Percentiles rank a stretch among this genome's conserved stretches.
These are phyloP conservation scores for Funneliformis geosporum DNA, from an alignment of 192 early-diverging fungal species.

Conservation along the genomic window DNA sequence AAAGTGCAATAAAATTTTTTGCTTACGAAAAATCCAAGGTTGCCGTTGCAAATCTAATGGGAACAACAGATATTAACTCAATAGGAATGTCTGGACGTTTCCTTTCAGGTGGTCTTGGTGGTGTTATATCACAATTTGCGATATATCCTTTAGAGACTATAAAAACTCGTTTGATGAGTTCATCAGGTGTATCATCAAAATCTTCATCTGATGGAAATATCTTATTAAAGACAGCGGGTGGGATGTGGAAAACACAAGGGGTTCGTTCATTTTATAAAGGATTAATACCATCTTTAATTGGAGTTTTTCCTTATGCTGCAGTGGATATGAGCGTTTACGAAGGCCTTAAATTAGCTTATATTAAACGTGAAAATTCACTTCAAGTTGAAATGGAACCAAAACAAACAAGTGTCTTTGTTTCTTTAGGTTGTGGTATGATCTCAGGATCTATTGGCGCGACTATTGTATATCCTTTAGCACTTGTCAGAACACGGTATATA, in stretches of 20 bases:
- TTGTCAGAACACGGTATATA: slow-evolving; percentile 70
- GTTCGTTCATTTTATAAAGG: slow-evolving; percentile 67
- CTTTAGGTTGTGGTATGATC: slow-evolving; percentile 67
- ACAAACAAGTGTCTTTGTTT: slow-evolving; percentile 49
- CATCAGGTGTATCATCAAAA: slow-evolving; percentile 40
- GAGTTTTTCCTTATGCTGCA: slow-evolving; percentile 79
- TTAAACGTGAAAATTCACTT: slow-evolving; percentile 44
- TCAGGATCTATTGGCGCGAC: slow-evolving; percentile 68
- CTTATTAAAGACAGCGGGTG: slow-evolving; percentile 44
- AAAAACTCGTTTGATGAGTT: slow-evolving; percentile 75
- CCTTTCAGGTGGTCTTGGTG: slow-evolving; percentile 72
- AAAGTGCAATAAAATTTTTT: slow-evolving; percentile 76
- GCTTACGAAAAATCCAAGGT: slow-evolving; percentile 67
- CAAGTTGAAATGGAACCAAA: slow-evolving; percentile 42
- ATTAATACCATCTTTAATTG: slow-evolving; percentile 59
- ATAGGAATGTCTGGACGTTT: slow-evolving; percentile 60
- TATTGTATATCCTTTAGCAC: slow-evolving; percentile 72
- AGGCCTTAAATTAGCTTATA: slow-evolving; percentile 64
- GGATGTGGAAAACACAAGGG: slow-evolving; percentile 66
- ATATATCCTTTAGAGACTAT: slow-evolving; percentile 79
- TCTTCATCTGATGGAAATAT: background rate
- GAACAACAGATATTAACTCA: slow-evolving; percentile 31
- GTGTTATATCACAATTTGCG: slow-evolving; percentile 68
- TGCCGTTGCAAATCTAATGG: slow-evolving; percentile 41
- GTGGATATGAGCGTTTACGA: slow-evolving; percentile 75